Evolutionary conservation across 768 basidiomycete species (phyloP).

Genomic region (Pulveroboletus ravenelii): DNA sequence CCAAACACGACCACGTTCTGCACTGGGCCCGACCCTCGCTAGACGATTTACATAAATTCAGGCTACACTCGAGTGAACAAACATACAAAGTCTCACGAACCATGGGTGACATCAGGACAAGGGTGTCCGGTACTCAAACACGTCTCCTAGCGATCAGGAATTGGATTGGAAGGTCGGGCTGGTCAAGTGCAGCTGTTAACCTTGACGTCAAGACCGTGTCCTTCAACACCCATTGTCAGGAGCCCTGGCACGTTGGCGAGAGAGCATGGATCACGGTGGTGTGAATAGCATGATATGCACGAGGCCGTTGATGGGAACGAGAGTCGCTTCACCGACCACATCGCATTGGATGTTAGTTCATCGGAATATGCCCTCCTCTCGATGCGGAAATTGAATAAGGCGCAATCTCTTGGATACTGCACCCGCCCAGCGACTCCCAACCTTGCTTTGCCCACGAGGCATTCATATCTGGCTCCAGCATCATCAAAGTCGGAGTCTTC

Average conservation of each 20-base stretch:
- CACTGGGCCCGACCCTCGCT: conserved; percentile 3
- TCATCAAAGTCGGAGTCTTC: not conserved
- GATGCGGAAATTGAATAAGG: not conserved
- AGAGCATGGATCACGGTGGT: not conserved
- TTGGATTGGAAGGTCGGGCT: not conserved
- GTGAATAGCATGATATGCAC: not conserved
- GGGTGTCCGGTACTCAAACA: not conserved
- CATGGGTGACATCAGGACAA: not conserved
- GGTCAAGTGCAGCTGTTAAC: not conserved
- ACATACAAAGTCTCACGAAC: conserved; percentile 10
- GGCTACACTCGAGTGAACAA: not conserved
- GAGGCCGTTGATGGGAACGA: conserved; percentile 2
- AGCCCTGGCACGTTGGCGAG: conserved; percentile 10
- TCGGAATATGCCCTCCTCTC: not conserved
- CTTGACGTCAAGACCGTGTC: not conserved
- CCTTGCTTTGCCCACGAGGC: conserved; percentile 23
- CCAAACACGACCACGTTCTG: conserved; percentile 42
- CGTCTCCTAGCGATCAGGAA: not conserved
- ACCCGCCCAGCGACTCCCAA: no score
- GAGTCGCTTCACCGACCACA: not conserved
- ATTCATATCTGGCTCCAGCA: not conserved
- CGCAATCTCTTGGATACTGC: not conserved
- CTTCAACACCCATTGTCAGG: not conserved
- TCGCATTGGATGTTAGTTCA: not conserved
- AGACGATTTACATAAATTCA: conserved; percentile 1